Conservation (phyloP, 768 basidiomycete species). For the Rhizopogon vulgaris region DNA sequence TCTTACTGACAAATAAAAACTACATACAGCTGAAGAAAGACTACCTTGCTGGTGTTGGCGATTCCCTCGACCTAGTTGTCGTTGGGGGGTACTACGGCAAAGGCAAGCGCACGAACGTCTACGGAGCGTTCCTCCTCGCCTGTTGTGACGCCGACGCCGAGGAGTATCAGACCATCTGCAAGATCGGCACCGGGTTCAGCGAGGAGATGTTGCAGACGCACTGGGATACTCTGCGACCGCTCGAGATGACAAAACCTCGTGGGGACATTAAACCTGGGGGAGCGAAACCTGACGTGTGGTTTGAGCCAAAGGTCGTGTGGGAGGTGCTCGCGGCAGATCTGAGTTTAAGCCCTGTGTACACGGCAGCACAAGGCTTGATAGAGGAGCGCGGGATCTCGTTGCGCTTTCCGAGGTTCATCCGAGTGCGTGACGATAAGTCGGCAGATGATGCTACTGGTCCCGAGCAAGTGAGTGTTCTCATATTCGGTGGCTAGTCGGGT, state of each 20-base stretch:
- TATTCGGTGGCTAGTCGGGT: neutral
- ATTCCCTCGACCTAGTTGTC: conserved; percentile 96
- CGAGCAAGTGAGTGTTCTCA: conserved; percentile 62
- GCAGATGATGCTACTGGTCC: conserved; percentile 90
- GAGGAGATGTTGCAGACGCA: conserved; percentile 84
- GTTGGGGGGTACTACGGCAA: conserved; percentile 97
- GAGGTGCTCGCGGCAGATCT: conserved; percentile 97
- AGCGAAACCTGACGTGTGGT: conserved; percentile 96
- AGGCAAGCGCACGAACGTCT: conserved; percentile 95
- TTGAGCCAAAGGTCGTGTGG: conserved; percentile 97
- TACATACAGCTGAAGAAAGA: conserved; percentile 88
- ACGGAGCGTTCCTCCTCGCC: conserved; percentile 95
- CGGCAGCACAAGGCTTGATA: conserved; percentile 87
- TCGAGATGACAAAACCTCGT: conserved; percentile 63
- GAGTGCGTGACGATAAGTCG: conserved; percentile 87
- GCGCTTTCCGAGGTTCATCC: conserved; percentile 93
- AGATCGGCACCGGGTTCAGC: conserved; percentile 97
- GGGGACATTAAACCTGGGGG: conserved; percentile 86
- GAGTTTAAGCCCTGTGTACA: conserved; percentile 93
- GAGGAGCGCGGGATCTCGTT: conserved; percentile 92
- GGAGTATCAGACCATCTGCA: conserved; percentile 96
- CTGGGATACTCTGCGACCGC: conserved; percentile 73
- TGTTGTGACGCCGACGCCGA: conserved; percentile 95
- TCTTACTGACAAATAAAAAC: neutral
- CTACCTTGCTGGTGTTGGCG: conserved; percentile 92